These are phyloP conservation scores for Mucor saturninus DNA, from an alignment of 371 early-diverging fungal species.

Conservation along the genomic window DNA sequence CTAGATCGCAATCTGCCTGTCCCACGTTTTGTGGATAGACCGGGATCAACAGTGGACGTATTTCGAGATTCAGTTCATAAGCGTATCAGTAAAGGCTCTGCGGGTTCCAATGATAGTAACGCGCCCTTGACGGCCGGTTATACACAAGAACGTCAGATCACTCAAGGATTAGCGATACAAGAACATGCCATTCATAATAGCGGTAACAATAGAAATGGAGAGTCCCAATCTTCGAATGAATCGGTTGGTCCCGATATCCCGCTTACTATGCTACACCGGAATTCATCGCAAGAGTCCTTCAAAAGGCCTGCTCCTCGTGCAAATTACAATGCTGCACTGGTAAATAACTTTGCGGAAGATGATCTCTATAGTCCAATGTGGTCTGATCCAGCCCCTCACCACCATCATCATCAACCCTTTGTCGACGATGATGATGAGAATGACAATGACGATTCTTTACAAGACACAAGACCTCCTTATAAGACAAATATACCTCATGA, in stretches of 20 bases:
- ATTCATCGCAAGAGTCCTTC: background rate
- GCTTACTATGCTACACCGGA: background rate
- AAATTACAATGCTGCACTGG: slow-evolving; percentile 13
- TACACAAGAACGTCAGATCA: background rate
- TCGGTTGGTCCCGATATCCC: slow-evolving; percentile 18
- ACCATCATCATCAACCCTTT: background rate
- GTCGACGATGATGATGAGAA: background rate
- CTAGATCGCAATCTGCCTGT: slow-evolving; percentile 23
- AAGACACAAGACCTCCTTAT: background rate
- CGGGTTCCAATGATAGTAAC: slow-evolving; percentile 44
- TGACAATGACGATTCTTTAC: too few species aligned
- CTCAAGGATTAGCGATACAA: background rate
- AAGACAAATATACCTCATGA: background rate
- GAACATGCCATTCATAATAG: background rate
- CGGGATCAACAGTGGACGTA: slow-evolving; percentile 17
- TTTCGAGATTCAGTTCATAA: slow-evolving; percentile 30
- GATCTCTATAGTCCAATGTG: background rate
- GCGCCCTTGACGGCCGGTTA: slow-evolving; percentile 29
- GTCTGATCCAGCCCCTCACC: slow-evolving; percentile 5
- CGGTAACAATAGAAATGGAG: too few species aligned
- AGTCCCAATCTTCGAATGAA: background rate
- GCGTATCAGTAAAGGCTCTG: slow-evolving; percentile 25
- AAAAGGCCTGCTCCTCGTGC: slow-evolving; percentile 1
- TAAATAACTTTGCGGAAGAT: background rate
- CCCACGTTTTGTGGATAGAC: slow-evolving; percentile 31